These are phyloP conservation scores for Pestalotiopsis sp. DNA, from an alignment of 2,329 filamentous ascomycete genomes.

Conservation along the genomic window DNA sequence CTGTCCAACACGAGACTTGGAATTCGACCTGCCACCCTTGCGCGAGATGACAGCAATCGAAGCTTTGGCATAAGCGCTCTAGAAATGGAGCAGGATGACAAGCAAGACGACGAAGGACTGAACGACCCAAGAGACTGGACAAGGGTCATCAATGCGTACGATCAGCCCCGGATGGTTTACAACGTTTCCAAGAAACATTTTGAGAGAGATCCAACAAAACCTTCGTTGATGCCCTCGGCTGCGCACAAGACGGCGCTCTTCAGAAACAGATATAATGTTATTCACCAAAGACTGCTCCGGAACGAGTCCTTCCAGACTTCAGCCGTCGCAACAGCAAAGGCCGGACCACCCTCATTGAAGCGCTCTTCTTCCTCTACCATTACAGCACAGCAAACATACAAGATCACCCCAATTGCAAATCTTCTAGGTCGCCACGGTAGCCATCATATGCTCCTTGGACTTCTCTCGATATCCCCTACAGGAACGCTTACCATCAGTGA, in stretches of 20 bases:
- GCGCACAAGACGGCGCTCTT: slow-evolving; percentile 85
- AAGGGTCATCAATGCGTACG: slow-evolving; percentile 79
- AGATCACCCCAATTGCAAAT: slow-evolving; percentile 83
- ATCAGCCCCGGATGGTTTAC: slow-evolving; percentile 80
- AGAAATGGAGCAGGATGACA: slow-evolving; percentile 55
- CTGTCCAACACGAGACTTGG: slow-evolving; percentile 59
- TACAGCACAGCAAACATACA: slow-evolving; percentile 69
- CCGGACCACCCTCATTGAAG: slow-evolving; percentile 50
- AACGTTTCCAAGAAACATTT: slow-evolving; percentile 88
- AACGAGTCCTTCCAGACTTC: slow-evolving; percentile 93
- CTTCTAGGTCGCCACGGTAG: slow-evolving; percentile 78
- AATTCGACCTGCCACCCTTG: slow-evolving; percentile 48
- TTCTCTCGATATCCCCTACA: slow-evolving; percentile 79
- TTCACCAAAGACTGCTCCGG: slow-evolving; percentile 87
- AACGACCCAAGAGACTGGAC: slow-evolving; percentile 81
- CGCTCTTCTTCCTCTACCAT: slow-evolving; percentile 59
- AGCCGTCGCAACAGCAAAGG: slow-evolving; percentile 64
- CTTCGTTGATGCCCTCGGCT: slow-evolving; percentile 74
- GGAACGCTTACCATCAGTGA: slow-evolving; percentile 84
- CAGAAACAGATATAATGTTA: slow-evolving; percentile 86
- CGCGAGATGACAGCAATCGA: slow-evolving; percentile 63
- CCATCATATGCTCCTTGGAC: slow-evolving; percentile 83
- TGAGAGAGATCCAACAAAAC: slow-evolving; percentile 68
- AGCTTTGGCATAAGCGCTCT: slow-evolving; percentile 66
- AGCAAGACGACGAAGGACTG: slow-evolving; percentile 61